phyloP scores from a whole-genome alignment of 495 filamentous ascomycete genomes.

The Parathielavia hyrcaniae region DNA sequence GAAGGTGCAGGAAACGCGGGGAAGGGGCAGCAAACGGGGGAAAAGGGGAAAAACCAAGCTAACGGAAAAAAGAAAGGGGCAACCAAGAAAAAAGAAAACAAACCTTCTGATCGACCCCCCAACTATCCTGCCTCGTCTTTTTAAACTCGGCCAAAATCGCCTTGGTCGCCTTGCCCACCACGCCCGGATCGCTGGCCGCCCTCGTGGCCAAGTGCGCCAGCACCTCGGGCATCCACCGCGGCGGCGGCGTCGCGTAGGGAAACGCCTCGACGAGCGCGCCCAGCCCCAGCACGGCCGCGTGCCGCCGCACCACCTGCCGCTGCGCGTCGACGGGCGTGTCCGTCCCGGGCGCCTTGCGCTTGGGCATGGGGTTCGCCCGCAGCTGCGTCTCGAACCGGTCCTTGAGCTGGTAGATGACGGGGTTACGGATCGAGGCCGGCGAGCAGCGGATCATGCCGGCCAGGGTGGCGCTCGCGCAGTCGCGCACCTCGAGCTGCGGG shows the following conservation, averaged over 20 bases:
- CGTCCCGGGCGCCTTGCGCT: constrained; percentile 55
- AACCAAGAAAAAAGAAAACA: constrained; percentile 25
- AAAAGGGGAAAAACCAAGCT: no score
- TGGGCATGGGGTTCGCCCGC: constrained; percentile 75
- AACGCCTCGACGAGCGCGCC: constrained; percentile 94
- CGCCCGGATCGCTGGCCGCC: constrained; percentile 80
- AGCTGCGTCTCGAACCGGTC: constrained; percentile 72
- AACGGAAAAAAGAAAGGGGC: not conserved
- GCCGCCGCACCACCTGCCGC: constrained; percentile 69
- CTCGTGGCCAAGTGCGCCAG: constrained; percentile 77
- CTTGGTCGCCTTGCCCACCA: constrained; percentile 98
- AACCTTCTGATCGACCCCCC: constrained; percentile 96
- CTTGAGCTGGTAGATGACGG: constrained; percentile 68
- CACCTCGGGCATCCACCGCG: constrained; percentile 88
- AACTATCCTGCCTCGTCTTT: constrained; percentile 98
- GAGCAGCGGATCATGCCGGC: constrained; percentile 99
- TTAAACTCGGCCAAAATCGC: constrained; percentile 94
- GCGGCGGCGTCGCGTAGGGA: constrained; percentile 89
- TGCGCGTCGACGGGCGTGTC: constrained; percentile 77
- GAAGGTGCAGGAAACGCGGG: no score
- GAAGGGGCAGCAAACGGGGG: no score
- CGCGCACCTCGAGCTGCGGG: constrained; percentile 84
- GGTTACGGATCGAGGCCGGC: constrained; percentile 69
- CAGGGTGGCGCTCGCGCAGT: constrained; percentile 83
- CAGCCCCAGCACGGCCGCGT: constrained; percentile 88